Percentiles rank a stretch among this genome's conserved stretches.
Evolutionary conservation across 352 stramenopile genomes (phyloP).

Genomic region (Pythium folliculosum): DNA sequence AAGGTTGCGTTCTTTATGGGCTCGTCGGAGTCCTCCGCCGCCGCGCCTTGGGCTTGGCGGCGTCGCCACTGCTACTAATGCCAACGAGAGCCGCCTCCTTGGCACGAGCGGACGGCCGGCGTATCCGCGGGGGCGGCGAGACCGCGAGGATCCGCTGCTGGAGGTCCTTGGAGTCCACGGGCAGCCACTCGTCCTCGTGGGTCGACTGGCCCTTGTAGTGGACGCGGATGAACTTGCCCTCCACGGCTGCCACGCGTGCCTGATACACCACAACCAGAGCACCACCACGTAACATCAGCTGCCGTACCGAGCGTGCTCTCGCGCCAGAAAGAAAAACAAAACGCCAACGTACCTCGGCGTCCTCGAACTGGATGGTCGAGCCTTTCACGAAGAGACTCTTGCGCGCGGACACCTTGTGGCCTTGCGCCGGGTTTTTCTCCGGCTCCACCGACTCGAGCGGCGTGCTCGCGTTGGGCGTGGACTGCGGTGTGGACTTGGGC

Average conservation of each 20-base stretch:
- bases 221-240: slow-evolving; percentile 75
- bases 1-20: not conserved
- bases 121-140: slow-evolving; percentile 26
- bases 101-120: slow-evolving; percentile 8
- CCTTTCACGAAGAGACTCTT: slow-evolving; percentile 65
- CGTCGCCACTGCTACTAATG: not conserved
- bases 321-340: not conserved
- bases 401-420: slow-evolving; percentile 22
- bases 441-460: slow-evolving; percentile 12
- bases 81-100: not conserved
- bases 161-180: slow-evolving; percentile 32
- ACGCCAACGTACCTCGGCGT: slow-evolving; percentile 44
- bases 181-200: slow-evolving; percentile 74
- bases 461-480: slow-evolving; percentile 4
- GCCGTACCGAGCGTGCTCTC: too few relatives aligned
- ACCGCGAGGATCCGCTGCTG: slow-evolving; percentile 24
- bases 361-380: slow-evolving; percentile 64
- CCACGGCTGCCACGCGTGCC: slow-evolving; percentile 65
- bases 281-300: not conserved
- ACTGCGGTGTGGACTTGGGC: slow-evolving; percentile 15
- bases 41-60: not conserved
- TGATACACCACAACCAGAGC: slow-evolving; percentile 13
- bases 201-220: slow-evolving; percentile 79
- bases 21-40: not conserved
- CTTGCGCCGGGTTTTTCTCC: slow-evolving; percentile 1